These are phyloP conservation scores for Begonia loranthoides DNA, from an alignment of 306 rosid species.

Conservation along the genomic window DNA sequence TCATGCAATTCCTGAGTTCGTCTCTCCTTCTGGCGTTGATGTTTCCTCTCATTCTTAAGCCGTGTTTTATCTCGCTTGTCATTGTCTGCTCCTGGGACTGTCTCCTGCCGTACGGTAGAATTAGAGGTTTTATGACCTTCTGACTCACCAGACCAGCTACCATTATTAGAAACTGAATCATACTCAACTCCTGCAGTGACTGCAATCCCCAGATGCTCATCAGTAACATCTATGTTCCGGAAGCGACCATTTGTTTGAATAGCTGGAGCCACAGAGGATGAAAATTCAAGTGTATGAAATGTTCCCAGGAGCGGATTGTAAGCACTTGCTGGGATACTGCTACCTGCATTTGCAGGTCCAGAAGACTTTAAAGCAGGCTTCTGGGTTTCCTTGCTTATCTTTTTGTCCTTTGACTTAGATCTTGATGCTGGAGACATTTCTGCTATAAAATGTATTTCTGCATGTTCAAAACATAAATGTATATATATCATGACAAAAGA, in stretches of 20 bases:
- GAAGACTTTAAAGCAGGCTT: constrained; percentile 46
- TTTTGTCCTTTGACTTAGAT: neutral
- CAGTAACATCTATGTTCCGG: constrained; percentile 84
- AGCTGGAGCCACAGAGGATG: constrained; percentile 43
- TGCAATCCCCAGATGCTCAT: constrained; percentile 62
- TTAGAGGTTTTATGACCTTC: constrained; percentile 77
- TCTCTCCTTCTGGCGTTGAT: constrained; percentile 97
- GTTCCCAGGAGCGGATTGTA: constrained; percentile 88
- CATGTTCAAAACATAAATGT: neutral
- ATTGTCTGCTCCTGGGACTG: constrained; percentile 83
- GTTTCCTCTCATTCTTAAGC: constrained; percentile 88
- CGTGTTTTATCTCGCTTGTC: constrained; percentile 94
- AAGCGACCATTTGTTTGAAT: constrained; percentile 65
- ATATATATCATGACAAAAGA: neutral
- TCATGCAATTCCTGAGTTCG: constrained; percentile 94
- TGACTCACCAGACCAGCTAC: constrained; percentile 98
- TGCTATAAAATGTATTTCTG: neutral
- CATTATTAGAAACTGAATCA: constrained; percentile 92
- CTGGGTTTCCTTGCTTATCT: constrained; percentile 42
- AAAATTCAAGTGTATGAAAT: constrained; percentile 60
- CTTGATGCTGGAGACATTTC: constrained; percentile 3
- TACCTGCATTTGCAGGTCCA: constrained; percentile 47
- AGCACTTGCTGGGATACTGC: constrained; percentile 73
- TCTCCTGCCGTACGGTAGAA: constrained; percentile 38
- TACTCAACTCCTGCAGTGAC: constrained; percentile 48